Evolutionary conservation across 495 filamentous ascomycete genomes (phyloP).

Genomic region (Aspergillus coremiiformis): DNA sequence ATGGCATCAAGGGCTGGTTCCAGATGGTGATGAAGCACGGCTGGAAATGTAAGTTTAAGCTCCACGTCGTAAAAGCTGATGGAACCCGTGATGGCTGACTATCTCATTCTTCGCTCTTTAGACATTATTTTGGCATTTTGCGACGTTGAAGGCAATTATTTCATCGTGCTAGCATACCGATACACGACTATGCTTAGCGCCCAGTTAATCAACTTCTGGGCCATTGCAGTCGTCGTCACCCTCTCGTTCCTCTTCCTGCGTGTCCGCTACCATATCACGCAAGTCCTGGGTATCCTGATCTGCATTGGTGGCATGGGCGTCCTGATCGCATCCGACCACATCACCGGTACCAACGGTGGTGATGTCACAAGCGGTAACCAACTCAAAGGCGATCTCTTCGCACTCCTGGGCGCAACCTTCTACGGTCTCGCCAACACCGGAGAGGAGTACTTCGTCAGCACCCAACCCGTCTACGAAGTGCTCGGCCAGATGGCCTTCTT

Average conservation of each 20-base stretch:
- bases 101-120: constrained; percentile 7
- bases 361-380: constrained; percentile 51
- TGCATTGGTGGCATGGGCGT: constrained; percentile 91
- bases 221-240: constrained; percentile 85
- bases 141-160: constrained; percentile 97
- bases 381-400: constrained; percentile 89
- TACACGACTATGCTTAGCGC: constrained; percentile 88
- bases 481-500: constrained; percentile 85
- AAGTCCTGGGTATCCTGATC: constrained; percentile 78
- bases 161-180: constrained; percentile 87
- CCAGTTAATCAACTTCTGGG: constrained; percentile 98
- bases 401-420: constrained; percentile 76
- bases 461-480: constrained; percentile 85
- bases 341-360: constrained; percentile 59
- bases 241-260: constrained; percentile 73
- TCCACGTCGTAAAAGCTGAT: not conserved
- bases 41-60: constrained; percentile 62
- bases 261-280: constrained; percentile 81
- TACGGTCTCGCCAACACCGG: constrained; percentile 87
- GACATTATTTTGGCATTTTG: constrained; percentile 84
- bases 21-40: constrained; percentile 58
- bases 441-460: constrained; percentile 89
- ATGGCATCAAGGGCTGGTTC: constrained; percentile 66
- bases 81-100: not conserved
- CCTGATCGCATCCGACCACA: constrained; percentile 79